Conservation (phyloP, 345 rosid genomes). For the Eucalyptus cloeziana region DNA sequence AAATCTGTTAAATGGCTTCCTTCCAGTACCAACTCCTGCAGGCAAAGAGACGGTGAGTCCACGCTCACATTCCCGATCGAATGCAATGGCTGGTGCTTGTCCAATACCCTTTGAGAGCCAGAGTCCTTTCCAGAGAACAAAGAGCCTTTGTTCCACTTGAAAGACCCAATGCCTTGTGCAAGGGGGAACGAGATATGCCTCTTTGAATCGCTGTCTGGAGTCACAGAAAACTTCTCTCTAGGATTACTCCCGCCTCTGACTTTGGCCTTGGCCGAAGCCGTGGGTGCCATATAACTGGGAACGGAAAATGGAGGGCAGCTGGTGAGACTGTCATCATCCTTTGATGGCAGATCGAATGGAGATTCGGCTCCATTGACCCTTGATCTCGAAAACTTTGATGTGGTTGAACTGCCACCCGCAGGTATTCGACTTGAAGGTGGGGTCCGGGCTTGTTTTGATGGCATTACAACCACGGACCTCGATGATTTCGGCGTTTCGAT, state of each 20-base stretch:
- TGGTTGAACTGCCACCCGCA: constrained; percentile 7
- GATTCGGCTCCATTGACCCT: constrained; percentile 49
- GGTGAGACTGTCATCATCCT: constrained; percentile 86
- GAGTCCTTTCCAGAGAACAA: constrained; percentile 49
- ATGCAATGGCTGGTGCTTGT: constrained; percentile 32
- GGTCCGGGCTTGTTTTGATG: constrained; percentile 34
- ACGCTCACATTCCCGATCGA: constrained; percentile 64
- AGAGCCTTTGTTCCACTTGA: constrained; percentile 3
- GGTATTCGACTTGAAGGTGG: constrained; percentile 25
- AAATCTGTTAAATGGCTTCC: constrained; percentile 87
- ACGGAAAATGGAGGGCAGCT: constrained; percentile 89
- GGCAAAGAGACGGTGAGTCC: constrained; percentile 65
- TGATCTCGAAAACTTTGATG: constrained; percentile 37
- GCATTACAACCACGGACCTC: constrained; percentile 30
- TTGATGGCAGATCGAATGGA: constrained; percentile 37
- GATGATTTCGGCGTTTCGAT: constrained; percentile 66
- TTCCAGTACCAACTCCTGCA: constrained; percentile 35
- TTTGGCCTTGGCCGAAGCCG: constrained; percentile 81
- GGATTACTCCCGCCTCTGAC: constrained; percentile 59
- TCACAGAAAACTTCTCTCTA: constrained; percentile 42
- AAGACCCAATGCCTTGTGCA: constrained; percentile 43
- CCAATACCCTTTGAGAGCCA: constrained; percentile 20
- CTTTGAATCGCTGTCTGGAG: constrained; percentile 52
- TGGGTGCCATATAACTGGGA: constrained; percentile 90
- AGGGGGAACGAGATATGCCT: constrained; percentile 69